Percentiles rank a stretch among this genome's conserved stretches.
Conservation (phyloP, 805 yeast species). For the Sugiyamaella smithiae region DNA sequence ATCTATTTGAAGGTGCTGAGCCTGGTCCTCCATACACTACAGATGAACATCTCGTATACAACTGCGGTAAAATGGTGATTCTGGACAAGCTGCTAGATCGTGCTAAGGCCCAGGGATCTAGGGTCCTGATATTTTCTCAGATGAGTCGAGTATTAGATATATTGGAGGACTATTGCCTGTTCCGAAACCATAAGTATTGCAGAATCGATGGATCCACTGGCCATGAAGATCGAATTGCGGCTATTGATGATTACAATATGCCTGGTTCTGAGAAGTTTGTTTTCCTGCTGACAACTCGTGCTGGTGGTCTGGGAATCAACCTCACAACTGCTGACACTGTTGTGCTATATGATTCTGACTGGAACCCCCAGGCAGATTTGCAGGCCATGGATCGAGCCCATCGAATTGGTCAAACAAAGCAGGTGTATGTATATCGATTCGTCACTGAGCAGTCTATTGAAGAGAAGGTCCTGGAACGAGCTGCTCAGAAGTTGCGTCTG, state of each 20-base stretch:
- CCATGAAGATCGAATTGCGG: conserved; percentile 88
- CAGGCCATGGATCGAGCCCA: conserved; percentile 99
- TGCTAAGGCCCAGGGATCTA: conserved; percentile 70
- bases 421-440: conserved; percentile 86
- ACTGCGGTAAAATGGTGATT: conserved; percentile 87
- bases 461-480: conserved; percentile 92
- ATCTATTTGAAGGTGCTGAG: conserved; percentile 97
- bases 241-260: conserved; percentile 86
- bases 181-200: conserved; percentile 81
- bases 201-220: conserved; percentile 92
- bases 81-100: conserved; percentile 77
- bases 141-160: conserved; percentile 90
- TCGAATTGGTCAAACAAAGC: conserved; percentile 95
- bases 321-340: conserved; percentile 90
- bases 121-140: conserved; percentile 89
- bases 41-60: conserved; percentile 88
- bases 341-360: conserved; percentile 84
- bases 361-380: conserved; percentile 98
- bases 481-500: conserved; percentile 86
- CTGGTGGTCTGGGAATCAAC: conserved; percentile 95
- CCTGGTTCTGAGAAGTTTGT: conserved; percentile 81
- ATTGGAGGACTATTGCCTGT: conserved; percentile 84
- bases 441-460: conserved; percentile 96
- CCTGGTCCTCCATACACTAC: conserved; percentile 98
- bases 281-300: conserved; percentile 86